Percentiles rank a stretch among this genome's conserved stretches.
Conservation (phyloP, 1,284 basidiomycete species). For the Puccinia triticina region DNA sequence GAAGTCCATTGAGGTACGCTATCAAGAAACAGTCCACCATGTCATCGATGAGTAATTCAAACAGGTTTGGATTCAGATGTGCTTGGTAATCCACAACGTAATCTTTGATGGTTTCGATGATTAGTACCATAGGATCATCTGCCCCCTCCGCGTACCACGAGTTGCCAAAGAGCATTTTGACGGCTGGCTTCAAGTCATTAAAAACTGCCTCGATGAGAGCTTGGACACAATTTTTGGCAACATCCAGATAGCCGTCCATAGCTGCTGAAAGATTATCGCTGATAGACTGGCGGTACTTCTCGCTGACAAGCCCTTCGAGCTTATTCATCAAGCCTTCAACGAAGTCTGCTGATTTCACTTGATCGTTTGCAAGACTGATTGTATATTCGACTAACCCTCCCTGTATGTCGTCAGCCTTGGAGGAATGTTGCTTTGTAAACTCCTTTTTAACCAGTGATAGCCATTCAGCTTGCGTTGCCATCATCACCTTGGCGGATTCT, state of each 20-base stretch:
- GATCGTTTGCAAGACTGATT: conserved; percentile 97
- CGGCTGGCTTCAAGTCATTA: conserved; percentile 87
- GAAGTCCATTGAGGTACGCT: conserved; percentile 83
- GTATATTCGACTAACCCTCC: conserved; percentile 92
- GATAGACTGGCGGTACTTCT: conserved; percentile 84
- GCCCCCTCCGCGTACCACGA: conserved; percentile 71
- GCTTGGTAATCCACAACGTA: conserved; percentile 90
- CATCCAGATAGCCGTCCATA: conserved; percentile 96
- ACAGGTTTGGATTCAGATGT: conserved; percentile 85
- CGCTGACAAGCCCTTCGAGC: conserved; percentile 85
- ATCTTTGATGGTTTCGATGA: conserved; percentile 93
- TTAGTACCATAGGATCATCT: conserved; percentile 75
- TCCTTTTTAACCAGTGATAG: conserved; percentile 79
- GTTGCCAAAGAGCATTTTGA: conserved; percentile 78
- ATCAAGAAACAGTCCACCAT: conserved; percentile 89
- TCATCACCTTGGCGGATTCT: conserved; percentile 87
- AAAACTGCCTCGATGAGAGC: conserved; percentile 92
- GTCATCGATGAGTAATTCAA: conserved; percentile 90
- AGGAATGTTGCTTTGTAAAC: conserved; percentile 79
- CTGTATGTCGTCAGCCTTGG: conserved; percentile 76
- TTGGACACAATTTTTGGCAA: conserved; percentile 94
- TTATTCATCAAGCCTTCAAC: conserved; percentile 81
- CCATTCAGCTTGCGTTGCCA: conserved; percentile 86
- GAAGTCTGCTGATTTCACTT: conserved; percentile 93
- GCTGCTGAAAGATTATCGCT: conserved; percentile 87